Base-by-base conservation (phyloP, 2,329 filamentous ascomycete genomes). In the Balansia obtecta region DNA sequence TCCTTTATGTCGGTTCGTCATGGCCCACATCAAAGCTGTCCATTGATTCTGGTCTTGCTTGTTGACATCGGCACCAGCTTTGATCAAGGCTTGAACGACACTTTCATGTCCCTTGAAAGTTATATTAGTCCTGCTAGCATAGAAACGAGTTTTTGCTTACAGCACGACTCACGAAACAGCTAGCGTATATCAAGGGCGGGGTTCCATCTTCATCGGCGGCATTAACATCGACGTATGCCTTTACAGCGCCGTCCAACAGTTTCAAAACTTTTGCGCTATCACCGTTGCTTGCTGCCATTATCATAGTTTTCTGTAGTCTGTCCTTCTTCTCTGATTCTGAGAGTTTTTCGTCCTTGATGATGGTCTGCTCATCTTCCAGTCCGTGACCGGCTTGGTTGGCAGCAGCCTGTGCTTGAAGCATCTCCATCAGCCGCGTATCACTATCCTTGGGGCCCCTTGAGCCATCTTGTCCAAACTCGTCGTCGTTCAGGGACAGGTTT, bases 1-100 rank as follows among this genome's bases (percentile, higher is more conserved):
- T 45, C 83, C 83, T 69, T 97, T 97, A 69, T 98, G 93, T 51
- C 90, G 76, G 67, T 98, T 98, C 50, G 93, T 98, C 88, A 97
- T 97, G 46, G 93, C 91, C 93, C 93, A 98, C 90, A 98, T 98
- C 54, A 98, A 75, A 13, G 93, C 87, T 61, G 88, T 97, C 93
- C 93, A 98, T 63, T 94, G 85, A 63, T 97, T 97, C 55, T 85
- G 86, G 64, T 98, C 93, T 67, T 97, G 91, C 60, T 85, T 85
- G 69, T 98, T 89, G 48, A 97, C 89, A 60, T 88, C 80, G 39
- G 85, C 91, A 22, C 91, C 90, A 10, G 88, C 88, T 52, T 88
- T 80, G 48, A 98, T 80, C 48, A 98, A 77, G 38, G 85, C 81
- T 52, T 85, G 78, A 22, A 97, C 93, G 4, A 95, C 90, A 45